A percentile compares a stretch with the other conserved stretches of the same genome.
phyloP scores from a whole-genome alignment of 192 early-diverging fungal species.

The Coemansia asiatica region DNA sequence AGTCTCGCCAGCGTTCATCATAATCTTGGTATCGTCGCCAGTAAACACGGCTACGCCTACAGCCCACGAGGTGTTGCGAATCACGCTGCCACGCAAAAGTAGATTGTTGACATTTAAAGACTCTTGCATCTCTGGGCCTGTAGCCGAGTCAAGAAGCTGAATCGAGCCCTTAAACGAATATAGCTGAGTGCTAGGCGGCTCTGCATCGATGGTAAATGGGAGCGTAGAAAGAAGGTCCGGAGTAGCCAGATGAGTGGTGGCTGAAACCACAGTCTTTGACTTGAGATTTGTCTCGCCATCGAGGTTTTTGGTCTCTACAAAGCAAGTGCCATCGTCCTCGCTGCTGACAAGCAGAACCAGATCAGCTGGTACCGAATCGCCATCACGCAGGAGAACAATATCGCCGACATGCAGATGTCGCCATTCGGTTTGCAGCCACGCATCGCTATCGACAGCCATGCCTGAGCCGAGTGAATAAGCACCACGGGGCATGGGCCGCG shows the following conservation, averaged over 20 bases:
- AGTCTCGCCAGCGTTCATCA: slow-evolving; percentile 90
- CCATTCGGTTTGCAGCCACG: slow-evolving; percentile 77
- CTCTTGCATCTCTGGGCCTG: slow-evolving; percentile 21
- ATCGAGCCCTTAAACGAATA: slow-evolving; percentile 83
- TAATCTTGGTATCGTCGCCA: slow-evolving; percentile 94
- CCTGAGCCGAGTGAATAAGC: slow-evolving; percentile 3
- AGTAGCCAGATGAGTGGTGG: slow-evolving; percentile 60
- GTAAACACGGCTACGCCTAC: slow-evolving; percentile 88
- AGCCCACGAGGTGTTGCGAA: slow-evolving; percentile 89
- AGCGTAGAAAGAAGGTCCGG: slow-evolving; percentile 62
- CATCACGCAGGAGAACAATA: slow-evolving; percentile 75
- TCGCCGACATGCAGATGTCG: slow-evolving; percentile 86
- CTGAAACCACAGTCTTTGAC: slow-evolving; percentile 66
- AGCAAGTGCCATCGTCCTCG: slow-evolving; percentile 81
- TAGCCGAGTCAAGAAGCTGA: slow-evolving; percentile 35
- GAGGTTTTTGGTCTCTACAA: slow-evolving; percentile 97
- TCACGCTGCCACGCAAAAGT: slow-evolving; percentile 85
- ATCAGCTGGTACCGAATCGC: slow-evolving; percentile 91
- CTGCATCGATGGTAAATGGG: slow-evolving; percentile 74
- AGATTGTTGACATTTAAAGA: slow-evolving; percentile 77
- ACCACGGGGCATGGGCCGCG: not conserved
- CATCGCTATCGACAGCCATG: slow-evolving; percentile 25
- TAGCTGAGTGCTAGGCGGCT: slow-evolving; percentile 84
- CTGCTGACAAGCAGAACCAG: slow-evolving; percentile 81
- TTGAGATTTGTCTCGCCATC: slow-evolving; percentile 99